phyloP scores from a whole-genome alignment of 1,284 basidiomycete genomes.

The Inonotus obliquus region DNA sequence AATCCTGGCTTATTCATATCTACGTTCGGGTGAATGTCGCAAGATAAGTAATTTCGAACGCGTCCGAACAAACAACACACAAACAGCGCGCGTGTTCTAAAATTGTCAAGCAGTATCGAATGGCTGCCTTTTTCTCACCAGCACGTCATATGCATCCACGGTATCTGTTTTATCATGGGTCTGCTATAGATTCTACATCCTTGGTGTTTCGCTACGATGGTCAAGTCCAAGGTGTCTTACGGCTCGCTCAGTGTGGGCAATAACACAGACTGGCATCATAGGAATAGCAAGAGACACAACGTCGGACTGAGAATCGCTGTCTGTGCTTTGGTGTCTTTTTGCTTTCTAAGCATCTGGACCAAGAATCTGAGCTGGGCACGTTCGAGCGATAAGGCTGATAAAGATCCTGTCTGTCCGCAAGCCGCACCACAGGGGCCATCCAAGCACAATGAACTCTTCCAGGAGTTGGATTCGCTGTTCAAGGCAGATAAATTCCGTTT shows the following conservation, averaged over 20 bases:
- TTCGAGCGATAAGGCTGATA: background rate
- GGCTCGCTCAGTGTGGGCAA: background rate
- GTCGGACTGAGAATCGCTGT: background rate
- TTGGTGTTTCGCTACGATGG: background rate
- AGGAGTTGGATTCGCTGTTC: slow-evolving; percentile 32
- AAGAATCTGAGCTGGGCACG: background rate
- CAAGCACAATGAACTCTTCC: slow-evolving; percentile 28
- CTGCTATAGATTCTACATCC: background rate
- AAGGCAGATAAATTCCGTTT: slow-evolving; percentile 32
- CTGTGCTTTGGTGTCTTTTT: background rate
- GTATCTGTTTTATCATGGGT: background rate
- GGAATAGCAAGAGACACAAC: background rate
- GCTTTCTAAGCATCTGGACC: background rate
- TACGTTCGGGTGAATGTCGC: background rate
- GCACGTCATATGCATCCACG: background rate
- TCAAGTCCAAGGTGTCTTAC: background rate
- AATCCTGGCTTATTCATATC: background rate
- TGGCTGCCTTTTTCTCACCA: background rate
- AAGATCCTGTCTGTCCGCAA: slow-evolving; percentile 30
- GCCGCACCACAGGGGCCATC: slow-evolving; percentile 28
- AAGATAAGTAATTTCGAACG: background rate
- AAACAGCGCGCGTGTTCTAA: background rate
- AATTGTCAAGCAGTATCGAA: background rate
- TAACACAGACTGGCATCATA: background rate
- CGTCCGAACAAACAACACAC: background rate